A percentile compares a stretch with the other conserved stretches of the same genome.
Conservation (phyloP, 1,284 basidiomycete species). For the Puccinia coronata region DNA sequence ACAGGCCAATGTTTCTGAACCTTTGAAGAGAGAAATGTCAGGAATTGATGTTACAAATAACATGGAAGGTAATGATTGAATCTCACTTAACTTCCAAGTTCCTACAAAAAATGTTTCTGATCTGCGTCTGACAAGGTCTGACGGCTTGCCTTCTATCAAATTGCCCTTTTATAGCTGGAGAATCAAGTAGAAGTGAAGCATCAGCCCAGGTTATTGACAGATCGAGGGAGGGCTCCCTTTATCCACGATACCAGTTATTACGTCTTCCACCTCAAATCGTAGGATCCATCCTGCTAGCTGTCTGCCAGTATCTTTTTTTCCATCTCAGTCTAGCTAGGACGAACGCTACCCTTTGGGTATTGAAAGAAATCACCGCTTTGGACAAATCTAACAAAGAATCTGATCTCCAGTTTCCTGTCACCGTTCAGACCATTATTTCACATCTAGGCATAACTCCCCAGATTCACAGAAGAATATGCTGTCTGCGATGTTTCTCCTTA, state of each 20-base stretch:
- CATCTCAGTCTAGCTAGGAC: not conserved
- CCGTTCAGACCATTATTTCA: not conserved
- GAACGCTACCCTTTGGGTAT: not conserved
- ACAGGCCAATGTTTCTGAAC: no score
- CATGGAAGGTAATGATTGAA: no score
- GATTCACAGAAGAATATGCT: conserved; percentile 3
- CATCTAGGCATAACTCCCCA: not conserved
- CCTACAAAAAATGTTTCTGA: no score
- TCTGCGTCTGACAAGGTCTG: no score
- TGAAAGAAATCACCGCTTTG: not conserved
- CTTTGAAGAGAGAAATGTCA: no score
- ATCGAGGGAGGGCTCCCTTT: no score
- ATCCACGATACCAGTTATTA: not conserved
- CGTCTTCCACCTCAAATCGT: not conserved
- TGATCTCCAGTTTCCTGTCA: not conserved
- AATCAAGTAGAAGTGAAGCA: not conserved
- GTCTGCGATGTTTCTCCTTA: not conserved
- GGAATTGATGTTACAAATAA: no score
- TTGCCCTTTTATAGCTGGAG: not conserved
- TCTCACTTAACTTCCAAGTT: no score
- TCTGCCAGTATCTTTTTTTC: conserved; percentile 2
- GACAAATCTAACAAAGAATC: not conserved
- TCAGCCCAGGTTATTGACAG: no score
- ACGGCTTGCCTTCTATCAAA: no score
- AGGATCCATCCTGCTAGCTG: not conserved